Percentiles rank a stretch among this genome's conserved stretches.
Conservation (phyloP, 208 protist species). For the Zelonia costaricensis region DNA sequence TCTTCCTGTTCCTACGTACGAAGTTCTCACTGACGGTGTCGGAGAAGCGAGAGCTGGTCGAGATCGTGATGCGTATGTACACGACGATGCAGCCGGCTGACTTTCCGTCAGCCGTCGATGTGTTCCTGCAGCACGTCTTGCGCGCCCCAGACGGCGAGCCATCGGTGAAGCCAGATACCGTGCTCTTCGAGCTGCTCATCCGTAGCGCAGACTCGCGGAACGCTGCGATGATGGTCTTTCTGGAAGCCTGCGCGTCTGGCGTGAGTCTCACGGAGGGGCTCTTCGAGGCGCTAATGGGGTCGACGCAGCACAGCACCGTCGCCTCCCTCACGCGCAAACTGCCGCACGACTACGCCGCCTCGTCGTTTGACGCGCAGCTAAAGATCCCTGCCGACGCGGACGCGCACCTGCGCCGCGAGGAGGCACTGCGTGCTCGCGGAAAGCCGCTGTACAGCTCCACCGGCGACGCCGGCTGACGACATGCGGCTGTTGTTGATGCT, state of each 20-base stretch:
- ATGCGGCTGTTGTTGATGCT: neutral
- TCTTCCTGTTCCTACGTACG: constrained; percentile 80
- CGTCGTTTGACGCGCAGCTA: constrained; percentile 69
- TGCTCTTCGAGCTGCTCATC: constrained; percentile 75
- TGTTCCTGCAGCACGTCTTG: constrained; percentile 79
- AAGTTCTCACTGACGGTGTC: constrained; percentile 40
- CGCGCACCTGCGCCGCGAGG: constrained; percentile 81
- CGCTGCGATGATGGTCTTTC: constrained; percentile 84
- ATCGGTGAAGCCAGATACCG: constrained; percentile 34
- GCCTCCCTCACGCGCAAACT: constrained; percentile 66
- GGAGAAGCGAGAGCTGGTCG: constrained; percentile 80
- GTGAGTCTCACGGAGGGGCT: constrained; percentile 55
- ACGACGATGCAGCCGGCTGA: constrained; percentile 65
- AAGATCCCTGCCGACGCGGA: constrained; percentile 78
- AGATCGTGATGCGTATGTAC: constrained; percentile 92
- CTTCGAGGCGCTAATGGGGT: constrained; percentile 64
- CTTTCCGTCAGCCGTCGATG: constrained; percentile 56
- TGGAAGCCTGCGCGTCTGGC: constrained; percentile 78
- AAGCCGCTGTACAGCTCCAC: constrained; percentile 82
- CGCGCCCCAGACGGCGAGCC: constrained; percentile 51
- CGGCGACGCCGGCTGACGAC: constrained; percentile 38
- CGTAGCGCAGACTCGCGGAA: constrained; percentile 74
- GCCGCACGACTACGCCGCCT: constrained; percentile 76
- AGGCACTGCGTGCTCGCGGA: constrained; percentile 66
- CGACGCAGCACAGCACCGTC: constrained; percentile 47